Evolutionary conservation across 2,329 filamentous ascomycete genomes (phyloP).

Genomic region (Aspergillus latus): DNA sequence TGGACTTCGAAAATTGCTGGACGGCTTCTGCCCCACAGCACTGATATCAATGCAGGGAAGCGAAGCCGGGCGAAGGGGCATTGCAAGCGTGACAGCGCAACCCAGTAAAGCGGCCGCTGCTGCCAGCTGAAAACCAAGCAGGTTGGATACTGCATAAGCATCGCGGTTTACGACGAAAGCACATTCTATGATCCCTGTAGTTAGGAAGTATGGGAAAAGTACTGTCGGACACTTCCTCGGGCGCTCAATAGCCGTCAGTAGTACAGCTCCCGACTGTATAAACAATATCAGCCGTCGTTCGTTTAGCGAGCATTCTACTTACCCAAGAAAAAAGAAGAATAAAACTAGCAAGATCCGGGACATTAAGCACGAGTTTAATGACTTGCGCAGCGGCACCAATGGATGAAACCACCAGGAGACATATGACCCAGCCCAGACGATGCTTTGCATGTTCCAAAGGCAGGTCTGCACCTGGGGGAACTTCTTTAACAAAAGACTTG

Average conservation of each 20-base stretch:
- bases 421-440: constrained; percentile 35
- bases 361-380: constrained; percentile 27
- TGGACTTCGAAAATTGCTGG: constrained; percentile 63
- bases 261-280: constrained; percentile 35
- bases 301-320: constrained; percentile 24
- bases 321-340: constrained; percentile 41
- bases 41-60: constrained; percentile 60
- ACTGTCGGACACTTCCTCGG: constrained; percentile 44
- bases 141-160: constrained; percentile 12
- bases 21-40: constrained; percentile 56
- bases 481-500: constrained; percentile 52
- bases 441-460: constrained; percentile 33
- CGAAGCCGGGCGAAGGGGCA: constrained; percentile 67
- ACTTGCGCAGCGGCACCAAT: constrained; percentile 37
- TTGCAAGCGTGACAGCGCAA: constrained; percentile 59
- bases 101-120: constrained; percentile 48
- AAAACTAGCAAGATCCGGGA: constrained; percentile 17
- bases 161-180: constrained; percentile 31
- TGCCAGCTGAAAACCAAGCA: constrained; percentile 27
- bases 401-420: constrained; percentile 41
- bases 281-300: background rate
- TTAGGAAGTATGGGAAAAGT: constrained; percentile 38
- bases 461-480: constrained; percentile 28
- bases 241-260: constrained; percentile 39
- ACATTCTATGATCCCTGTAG: constrained; percentile 36